Evolutionary conservation across 768 basidiomycete genomes (phyloP).

Genomic region (Suillus bovinus): DNA sequence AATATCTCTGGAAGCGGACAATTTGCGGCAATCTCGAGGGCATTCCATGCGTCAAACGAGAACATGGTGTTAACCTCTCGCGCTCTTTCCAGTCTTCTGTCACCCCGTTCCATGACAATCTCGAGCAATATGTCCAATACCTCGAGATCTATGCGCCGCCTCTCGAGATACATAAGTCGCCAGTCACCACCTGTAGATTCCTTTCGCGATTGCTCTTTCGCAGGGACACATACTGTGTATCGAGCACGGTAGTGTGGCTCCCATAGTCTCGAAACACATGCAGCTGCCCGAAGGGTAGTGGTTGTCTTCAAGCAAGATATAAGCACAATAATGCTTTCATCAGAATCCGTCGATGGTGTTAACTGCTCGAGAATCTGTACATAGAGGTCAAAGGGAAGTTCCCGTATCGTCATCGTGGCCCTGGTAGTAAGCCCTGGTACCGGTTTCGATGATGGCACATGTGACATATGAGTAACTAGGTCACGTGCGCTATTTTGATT

Average conservation of each 20-base stretch:
- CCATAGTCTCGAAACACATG: slow-evolving; percentile 47
- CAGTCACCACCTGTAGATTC: slow-evolving; percentile 39
- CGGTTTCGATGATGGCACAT: background rate
- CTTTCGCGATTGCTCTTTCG: slow-evolving; percentile 38
- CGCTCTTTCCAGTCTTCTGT: slow-evolving; percentile 41
- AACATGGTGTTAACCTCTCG: slow-evolving; percentile 38
- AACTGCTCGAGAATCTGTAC: slow-evolving; percentile 37
- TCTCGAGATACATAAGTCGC: slow-evolving; percentile 44
- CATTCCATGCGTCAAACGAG: slow-evolving; percentile 59
- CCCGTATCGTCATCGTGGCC: slow-evolving; percentile 21
- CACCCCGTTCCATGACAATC: slow-evolving; percentile 36
- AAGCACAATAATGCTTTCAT: slow-evolving; percentile 35
- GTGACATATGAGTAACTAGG: too few species aligned
- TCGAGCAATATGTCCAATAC: slow-evolving; percentile 43
- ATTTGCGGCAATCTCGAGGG: slow-evolving; percentile 40
- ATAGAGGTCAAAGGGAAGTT: slow-evolving; percentile 38
- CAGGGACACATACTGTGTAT: slow-evolving; percentile 43
- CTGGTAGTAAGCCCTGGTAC: too few species aligned
- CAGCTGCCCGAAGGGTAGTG: slow-evolving; percentile 44
- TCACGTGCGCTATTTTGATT: too few species aligned
- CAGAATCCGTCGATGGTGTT: slow-evolving; percentile 24
- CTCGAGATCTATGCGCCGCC: slow-evolving; percentile 44
- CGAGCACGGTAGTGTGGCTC: slow-evolving; percentile 50
- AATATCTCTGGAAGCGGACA: slow-evolving; percentile 37
- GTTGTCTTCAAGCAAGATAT: slow-evolving; percentile 41